Evolutionary conservation across 2,329 filamentous ascomycete genomes (phyloP), one percentile per base, ranked within the genome.

Genomic region (Alternaria triticina): DNA sequence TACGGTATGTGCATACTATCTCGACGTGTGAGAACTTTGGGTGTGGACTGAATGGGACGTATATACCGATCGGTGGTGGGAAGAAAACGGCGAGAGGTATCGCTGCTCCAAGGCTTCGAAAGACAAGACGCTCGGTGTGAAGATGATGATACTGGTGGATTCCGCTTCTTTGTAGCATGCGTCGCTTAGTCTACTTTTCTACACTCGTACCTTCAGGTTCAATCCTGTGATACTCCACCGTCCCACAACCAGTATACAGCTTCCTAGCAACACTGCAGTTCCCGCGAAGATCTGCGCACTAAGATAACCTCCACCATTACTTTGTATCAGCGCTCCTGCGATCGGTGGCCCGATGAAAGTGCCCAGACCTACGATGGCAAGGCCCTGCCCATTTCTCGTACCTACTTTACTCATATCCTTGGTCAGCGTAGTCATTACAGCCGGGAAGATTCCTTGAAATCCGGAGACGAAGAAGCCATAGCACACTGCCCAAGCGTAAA

Each of bases 361-460:
- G 0, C 82, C 82, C 27, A 85, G 68, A 9, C 81, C 82, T 11
- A 84, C 80, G 25, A 84, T 77, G 0, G 77, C 79, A 59, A 85
- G 83, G 0, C 82, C 82, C 81, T 85, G 84, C 0, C 84, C 84
- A 66, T 84, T 82, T 15, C 83, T 74, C 3, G 82, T 81, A 0
- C 83, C 83, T 0, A 80, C 77, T 58, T 83, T 83, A 28, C 77
- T 81, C 68, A 84, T 67, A 64, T 85, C 83, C n/a, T 77, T 80
- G 0, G 83, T 84, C 63, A 85, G 65, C 51, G 75, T 80, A 1
- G 80, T 77, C 47, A 84, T 65, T 2, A 80, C 77, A 1, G 81
- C 80, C 0, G 81, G 82, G 59, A 83, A 85, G 11, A 85, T 70
- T 5, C 81, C 79, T 61, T 85, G 83, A 11, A 83, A 80, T 0